These are phyloP conservation scores for Pugionium dolabratum DNA, from an alignment of 345 rosid species.

Conservation along the genomic window DNA sequence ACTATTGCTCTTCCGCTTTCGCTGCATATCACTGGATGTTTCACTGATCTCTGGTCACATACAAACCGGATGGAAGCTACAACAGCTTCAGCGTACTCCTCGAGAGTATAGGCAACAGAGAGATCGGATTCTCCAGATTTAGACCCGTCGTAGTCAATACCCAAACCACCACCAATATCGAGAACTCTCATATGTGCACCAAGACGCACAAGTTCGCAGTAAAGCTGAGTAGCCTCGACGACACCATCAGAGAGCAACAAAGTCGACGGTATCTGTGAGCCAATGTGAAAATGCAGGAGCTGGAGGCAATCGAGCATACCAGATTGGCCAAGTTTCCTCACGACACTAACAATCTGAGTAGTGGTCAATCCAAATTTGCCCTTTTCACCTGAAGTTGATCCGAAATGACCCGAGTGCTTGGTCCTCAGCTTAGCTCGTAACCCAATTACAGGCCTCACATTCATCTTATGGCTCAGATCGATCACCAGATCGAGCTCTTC, in stretches of 20 bases:
- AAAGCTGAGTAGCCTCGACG: constrained; percentile 86
- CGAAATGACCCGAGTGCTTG: constrained; percentile 95
- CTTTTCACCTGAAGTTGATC: constrained; percentile 92
- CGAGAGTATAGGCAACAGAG: constrained; percentile 78
- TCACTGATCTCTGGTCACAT: constrained; percentile 70
- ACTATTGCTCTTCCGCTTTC: constrained; percentile 97
- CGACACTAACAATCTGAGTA: constrained; percentile 71
- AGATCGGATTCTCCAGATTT: constrained; percentile 68
- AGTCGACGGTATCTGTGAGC: constrained; percentile 90
- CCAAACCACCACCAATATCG: constrained; percentile 92
- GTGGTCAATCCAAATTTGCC: constrained; percentile 90
- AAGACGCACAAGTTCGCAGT: constrained; percentile 81
- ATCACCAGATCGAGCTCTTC: constrained; percentile 89
- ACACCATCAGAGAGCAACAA: constrained; percentile 72
- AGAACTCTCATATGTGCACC: constrained; percentile 84
- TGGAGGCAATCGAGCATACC: constrained; percentile 91
- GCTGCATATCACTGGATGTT: constrained; percentile 85
- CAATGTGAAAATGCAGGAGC: constrained; percentile 88
- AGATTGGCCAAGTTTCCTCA: constrained; percentile 56
- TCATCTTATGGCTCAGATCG: constrained; percentile 62
- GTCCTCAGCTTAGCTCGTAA: constrained; percentile 96
- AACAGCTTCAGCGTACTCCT: constrained; percentile 87
- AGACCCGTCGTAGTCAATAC: constrained; percentile 94
- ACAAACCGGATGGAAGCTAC: constrained; percentile 63
- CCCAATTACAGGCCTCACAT: constrained; percentile 72